Percentiles rank a stretch among this genome's conserved stretches.
Conservation (phyloP, 2,329 filamentous ascomycete species). For the Venturia aucupariae region DNA sequence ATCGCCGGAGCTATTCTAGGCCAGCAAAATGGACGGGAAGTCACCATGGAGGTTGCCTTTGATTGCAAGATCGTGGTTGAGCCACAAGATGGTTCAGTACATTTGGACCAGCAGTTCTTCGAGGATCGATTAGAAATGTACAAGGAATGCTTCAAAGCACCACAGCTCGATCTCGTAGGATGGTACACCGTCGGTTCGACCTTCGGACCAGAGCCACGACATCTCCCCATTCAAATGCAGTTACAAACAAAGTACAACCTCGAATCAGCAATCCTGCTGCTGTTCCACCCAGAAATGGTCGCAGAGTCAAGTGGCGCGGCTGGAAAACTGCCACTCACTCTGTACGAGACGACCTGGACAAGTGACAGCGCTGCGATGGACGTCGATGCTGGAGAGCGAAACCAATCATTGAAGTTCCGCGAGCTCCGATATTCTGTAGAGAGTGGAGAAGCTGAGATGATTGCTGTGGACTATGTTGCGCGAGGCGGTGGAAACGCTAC, state of each 20-base stretch:
- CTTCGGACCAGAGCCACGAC: conserved; percentile 56
- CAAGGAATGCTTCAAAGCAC: conserved; percentile 78
- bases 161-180: conserved; percentile 71
- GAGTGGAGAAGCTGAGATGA: conserved; percentile 95
- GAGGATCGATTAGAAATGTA: conserved; percentile 62
- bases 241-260: conserved; percentile 61
- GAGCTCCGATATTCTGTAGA: conserved; percentile 82
- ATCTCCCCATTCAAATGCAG: conserved; percentile 68
- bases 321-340: conserved; percentile 76
- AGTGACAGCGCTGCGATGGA: conserved; percentile 29
- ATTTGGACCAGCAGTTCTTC: conserved; percentile 66
- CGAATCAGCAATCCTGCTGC: conserved; percentile 78
- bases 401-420: conserved; percentile 57
- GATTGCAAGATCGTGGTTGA: conserved; percentile 55
- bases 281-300: conserved; percentile 65
- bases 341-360: conserved; percentile 68
- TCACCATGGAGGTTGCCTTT: conserved; percentile 89
- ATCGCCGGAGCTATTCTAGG: conserved; percentile 83
- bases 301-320: conserved; percentile 47
- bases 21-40: conserved; percentile 79
- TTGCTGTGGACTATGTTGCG: conserved; percentile 88
- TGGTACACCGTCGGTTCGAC: conserved; percentile 77
- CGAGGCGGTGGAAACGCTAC: conserved; percentile 74
- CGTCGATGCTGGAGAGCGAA: conserved; percentile 53
- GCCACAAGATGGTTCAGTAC: conserved; percentile 43